These are phyloP conservation scores for Aciculosporium take DNA, from an alignment of 2,329 filamentous ascomycete genomes.

Conservation along the genomic window DNA sequence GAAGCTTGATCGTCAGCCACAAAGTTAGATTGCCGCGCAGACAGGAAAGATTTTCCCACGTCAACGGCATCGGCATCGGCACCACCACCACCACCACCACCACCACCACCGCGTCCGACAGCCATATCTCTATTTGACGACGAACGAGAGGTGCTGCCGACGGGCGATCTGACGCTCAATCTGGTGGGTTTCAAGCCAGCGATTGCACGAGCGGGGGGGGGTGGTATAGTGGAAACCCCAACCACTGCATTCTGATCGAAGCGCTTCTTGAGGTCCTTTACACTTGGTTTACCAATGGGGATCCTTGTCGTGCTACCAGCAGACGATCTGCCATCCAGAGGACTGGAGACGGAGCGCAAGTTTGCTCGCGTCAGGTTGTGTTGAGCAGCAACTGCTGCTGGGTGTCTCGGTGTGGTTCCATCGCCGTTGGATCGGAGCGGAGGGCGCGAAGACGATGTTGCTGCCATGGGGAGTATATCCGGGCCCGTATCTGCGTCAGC, in stretches of 20 bases:
- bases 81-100: not conserved
- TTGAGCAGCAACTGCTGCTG: conserved; percentile 23
- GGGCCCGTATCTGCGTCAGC: conserved; percentile 20
- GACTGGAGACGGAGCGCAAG: conserved; percentile 42
- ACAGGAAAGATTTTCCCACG: conserved; percentile 13
- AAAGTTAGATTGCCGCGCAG: conserved; percentile 32
- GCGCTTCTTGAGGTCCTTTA: conserved; percentile 65
- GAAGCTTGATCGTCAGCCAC: conserved; percentile 37
- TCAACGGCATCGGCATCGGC: not conserved
- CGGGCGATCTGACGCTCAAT: not conserved
- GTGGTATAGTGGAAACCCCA: not conserved
- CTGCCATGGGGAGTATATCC: conserved; percentile 22
- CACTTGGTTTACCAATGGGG: conserved; percentile 43
- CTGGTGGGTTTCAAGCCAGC: conserved; percentile 1
- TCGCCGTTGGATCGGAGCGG: conserved; percentile 36
- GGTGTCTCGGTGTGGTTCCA: conserved; percentile 33
- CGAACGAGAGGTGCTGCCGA: not conserved
- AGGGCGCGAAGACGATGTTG: conserved; percentile 24
- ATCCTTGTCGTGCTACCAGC: conserved; percentile 16
- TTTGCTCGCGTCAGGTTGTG: conserved; percentile 27
- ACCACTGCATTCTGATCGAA: conserved; percentile 49
- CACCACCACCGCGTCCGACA: not conserved
- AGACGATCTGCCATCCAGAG: conserved; percentile 30
- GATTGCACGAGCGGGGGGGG: not conserved
- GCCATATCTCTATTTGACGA: conserved; percentile 8